Conservation (phyloP, 2,329 filamentous ascomycete species). For the Aspergillus cejpii region DNA sequence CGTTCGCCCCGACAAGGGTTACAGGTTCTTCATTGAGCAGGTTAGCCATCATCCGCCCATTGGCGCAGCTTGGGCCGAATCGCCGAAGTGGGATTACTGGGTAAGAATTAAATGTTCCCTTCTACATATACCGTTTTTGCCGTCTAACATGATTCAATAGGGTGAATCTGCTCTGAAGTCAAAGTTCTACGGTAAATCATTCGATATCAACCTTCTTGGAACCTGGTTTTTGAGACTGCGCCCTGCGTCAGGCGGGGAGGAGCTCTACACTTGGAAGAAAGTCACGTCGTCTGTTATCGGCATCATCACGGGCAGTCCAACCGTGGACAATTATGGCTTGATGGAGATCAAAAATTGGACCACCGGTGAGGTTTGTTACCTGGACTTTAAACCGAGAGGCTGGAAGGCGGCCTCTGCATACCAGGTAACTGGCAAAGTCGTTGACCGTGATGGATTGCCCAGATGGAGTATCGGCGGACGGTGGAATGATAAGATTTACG, state of each 20-base stretch:
- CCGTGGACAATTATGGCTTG: conserved; percentile 93
- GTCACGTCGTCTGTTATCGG: conserved; percentile 95
- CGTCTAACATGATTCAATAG: conserved; percentile 32
- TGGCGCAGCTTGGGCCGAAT: conserved; percentile 87
- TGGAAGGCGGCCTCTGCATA: conserved; percentile 94
- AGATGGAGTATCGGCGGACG: conserved; percentile 85
- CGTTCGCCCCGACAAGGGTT: conserved; percentile 88
- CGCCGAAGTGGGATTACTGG: conserved; percentile 90
- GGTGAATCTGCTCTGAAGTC: conserved; percentile 92
- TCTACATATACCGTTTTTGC: neutral
- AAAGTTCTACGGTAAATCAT: conserved; percentile 95
- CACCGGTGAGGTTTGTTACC: conserved; percentile 78
- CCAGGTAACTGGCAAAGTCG: conserved; percentile 77
- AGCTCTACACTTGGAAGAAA: conserved; percentile 98
- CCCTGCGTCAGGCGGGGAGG: conserved; percentile 66
- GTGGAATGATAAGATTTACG: conserved; percentile 97
- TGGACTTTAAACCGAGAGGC: conserved; percentile 91
- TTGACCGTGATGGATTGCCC: conserved; percentile 70
- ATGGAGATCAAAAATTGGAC: conserved; percentile 99
- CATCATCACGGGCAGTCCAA: conserved; percentile 93
- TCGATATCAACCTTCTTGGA: conserved; percentile 91
- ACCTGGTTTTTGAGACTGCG: conserved; percentile 93
- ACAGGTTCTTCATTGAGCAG: conserved; percentile 97
- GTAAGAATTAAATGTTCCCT: conserved; percentile 32
- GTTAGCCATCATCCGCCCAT: conserved; percentile 95